Conservation (phyloP, 2,329 filamentous ascomycete species). For the Spiromastix sp. region DNA sequence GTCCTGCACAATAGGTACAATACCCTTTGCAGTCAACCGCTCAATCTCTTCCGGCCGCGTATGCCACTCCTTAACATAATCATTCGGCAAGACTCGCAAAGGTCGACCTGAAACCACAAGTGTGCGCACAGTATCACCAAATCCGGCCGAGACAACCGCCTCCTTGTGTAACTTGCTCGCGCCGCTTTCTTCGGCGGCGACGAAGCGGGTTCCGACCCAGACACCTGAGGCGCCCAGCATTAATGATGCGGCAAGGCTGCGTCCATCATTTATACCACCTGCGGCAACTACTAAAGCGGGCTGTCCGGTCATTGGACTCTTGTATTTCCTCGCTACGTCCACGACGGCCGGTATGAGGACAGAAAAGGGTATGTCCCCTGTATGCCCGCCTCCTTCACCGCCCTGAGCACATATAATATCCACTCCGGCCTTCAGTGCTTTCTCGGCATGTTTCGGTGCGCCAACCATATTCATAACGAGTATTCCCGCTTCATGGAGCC, state of each 20-base stretch:
- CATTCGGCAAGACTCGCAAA: slow-evolving; percentile 68
- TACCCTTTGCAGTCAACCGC: slow-evolving; percentile 61
- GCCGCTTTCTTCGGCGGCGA: slow-evolving; percentile 70
- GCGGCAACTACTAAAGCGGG: slow-evolving; percentile 77
- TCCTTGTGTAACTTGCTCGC: slow-evolving; percentile 76
- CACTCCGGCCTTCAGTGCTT: slow-evolving; percentile 75
- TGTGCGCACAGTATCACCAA: slow-evolving; percentile 71
- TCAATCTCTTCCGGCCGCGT: slow-evolving; percentile 61
- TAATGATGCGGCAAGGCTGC: slow-evolving; percentile 67
- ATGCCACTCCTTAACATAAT: slow-evolving; percentile 78
- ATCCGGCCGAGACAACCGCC: slow-evolving; percentile 67
- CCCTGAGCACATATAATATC: slow-evolving; percentile 90
- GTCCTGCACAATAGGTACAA: slow-evolving; percentile 75
- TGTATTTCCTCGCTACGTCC: slow-evolving; percentile 67
- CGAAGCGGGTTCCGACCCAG: slow-evolving; percentile 91
- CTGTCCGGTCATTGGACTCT: slow-evolving; percentile 58
- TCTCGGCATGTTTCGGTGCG: slow-evolving; percentile 79
- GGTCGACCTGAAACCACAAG: slow-evolving; percentile 75
- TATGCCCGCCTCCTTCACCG: slow-evolving; percentile 88
- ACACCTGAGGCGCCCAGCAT: slow-evolving; percentile 84
- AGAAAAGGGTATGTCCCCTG: slow-evolving; percentile 75
- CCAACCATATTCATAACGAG: slow-evolving; percentile 97
- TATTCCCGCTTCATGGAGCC: slow-evolving; percentile 68
- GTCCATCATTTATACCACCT: slow-evolving; percentile 75
- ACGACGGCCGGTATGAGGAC: slow-evolving; percentile 80